Evolutionary conservation across 768 basidiomycete species (phyloP), one percentile per base, ranked within the genome.

Genomic region (Suillus paluster): DNA sequence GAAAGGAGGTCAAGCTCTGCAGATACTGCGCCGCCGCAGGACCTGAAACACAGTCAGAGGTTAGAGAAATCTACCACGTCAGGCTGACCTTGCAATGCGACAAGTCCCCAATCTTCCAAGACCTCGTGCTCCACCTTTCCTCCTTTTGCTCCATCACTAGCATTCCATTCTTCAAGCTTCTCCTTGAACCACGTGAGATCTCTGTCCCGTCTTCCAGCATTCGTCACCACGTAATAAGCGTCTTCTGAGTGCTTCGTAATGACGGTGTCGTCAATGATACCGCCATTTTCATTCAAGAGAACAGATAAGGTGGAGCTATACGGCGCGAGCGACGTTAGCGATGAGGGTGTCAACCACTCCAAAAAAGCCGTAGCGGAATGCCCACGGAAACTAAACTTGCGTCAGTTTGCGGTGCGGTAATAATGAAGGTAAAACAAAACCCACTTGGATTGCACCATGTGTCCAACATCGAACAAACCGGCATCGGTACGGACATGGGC

Each of bases 241-340:
- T 89, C 83, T 6, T 83, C 70, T 0, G 88, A 83, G 72, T 96
- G 94, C 69, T 93, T 94, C 23, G 92, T 93, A 71, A 98, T 87
- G 72, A 99, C 86, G 21, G 91, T 91, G 73, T 99, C 97, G 76
- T 99, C 97, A 59, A 99, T 92, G 67, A 99, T 98, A 9, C 97
- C 97, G 2, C 97, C 97, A 1, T 81, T 71, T 57, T 92, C 87
- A 75, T 97, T 98, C 56, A 99, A 82, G 4, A 98, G 79, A 6
- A 97, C 92, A 0, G 93, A 94, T 15, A 99, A 86, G 0, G 95
- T 94, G 0, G 94, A 94, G 2, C 86, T 76, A 71, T 89, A 95
- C 1, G 89, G 84, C 12, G 79, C 66, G n/a, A 95, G 84, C 8
- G 85, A 70, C 3, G 81, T 73, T 11, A 96, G 80, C 6, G 92